Conservation (phyloP, 306 rosid genomes). For the Trifolium fragiferum region DNA sequence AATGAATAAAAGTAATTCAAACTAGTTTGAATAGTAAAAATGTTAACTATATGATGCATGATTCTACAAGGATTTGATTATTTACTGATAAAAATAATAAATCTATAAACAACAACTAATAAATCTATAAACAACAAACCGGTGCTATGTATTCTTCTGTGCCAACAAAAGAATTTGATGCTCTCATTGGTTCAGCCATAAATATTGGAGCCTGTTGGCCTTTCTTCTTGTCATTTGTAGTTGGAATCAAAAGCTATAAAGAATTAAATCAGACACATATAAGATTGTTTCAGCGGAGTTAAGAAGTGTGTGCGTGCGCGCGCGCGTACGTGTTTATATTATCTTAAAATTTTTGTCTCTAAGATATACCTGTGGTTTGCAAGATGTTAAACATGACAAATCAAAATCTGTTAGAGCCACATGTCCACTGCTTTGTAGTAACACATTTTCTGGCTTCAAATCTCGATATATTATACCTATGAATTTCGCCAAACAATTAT, state of each 20-base stretch:
- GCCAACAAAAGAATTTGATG: conserved; percentile 96
- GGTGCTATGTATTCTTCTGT: conserved; percentile 99
- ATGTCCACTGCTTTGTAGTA: conserved; percentile 80
- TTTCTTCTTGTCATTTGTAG: conserved; percentile 68
- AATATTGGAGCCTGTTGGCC: conserved; percentile 71
- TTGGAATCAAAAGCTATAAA: conserved; percentile 76
- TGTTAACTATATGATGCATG: conserved; percentile 1
- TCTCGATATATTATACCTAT: conserved; percentile 93
- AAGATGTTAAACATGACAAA: conserved; percentile 87
- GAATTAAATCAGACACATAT: conserved; percentile 9
- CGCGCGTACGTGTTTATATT: too few relatives aligned
- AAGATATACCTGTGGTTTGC: conserved; percentile 98
- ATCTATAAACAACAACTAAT: conserved; percentile 26
- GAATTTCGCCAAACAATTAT: conserved; percentile 30
- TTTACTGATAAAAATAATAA: conserved; percentile 5
- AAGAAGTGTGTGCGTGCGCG: neutral
- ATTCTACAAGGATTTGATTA: conserved; percentile 25
- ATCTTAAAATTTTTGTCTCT: too few relatives aligned
- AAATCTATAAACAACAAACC: conserved; percentile 56
- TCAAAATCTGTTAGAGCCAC: conserved; percentile 90
- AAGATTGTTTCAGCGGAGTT: conserved; percentile 6
- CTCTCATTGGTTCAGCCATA: conserved; percentile 96
- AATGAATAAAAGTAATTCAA: neutral
- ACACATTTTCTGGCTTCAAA: conserved; percentile 94
- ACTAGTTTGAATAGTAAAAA: conserved; percentile 6